Base-by-base conservation (phyloP, 108 stramenopile species). In the Licmophora abbreviata region DNA sequence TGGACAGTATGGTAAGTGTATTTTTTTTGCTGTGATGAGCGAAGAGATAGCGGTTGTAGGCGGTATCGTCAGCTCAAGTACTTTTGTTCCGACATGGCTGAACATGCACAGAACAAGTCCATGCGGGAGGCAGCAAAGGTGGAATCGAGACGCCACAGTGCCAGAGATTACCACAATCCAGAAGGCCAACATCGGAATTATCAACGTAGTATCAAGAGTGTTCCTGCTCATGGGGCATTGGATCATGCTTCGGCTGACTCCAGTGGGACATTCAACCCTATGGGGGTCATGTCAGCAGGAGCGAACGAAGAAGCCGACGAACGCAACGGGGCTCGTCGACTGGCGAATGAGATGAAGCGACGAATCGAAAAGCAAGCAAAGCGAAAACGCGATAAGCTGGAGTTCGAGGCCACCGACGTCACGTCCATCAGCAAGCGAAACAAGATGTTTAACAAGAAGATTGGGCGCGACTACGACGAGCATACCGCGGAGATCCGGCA, bases 381-480 rank as follows among this genome's bases (percentile, higher is more conserved):
- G 41, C 46, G 54, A 21, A 84, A 81, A 35, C 74, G 83, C 38
- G 74, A 84, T 46, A 48, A 68, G 15, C 18, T 62, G 35, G 68
- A 75, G 8, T 83, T 83, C 43, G 85, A 85, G 27, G 82, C 73
- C 23, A 63, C 56, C 34, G 92, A 93, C 69, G 85, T 93, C 30
- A 68, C 59, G 18, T 82, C 74, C 55, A 93, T 93, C 59, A 88
- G 88, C 66, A 70, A 89, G 38, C 62, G 92, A 43, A 93, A 93
- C 73, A 89, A 87, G 64, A 55, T 52, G 30, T 93, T 89, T 67
- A 93, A 93, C 64, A 58, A 88, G 64, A 93, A 93, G 70, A 85
- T 93, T 59, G 60, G 68, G 29, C 73, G 92, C 26, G 81, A 81
- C 46, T 88, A 76, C 36, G 88, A 93, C 58, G 62, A 79, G 56